phyloP scores from a whole-genome alignment of 2,329 filamentous ascomycete genomes.

The Fusarium sp. region DNA sequence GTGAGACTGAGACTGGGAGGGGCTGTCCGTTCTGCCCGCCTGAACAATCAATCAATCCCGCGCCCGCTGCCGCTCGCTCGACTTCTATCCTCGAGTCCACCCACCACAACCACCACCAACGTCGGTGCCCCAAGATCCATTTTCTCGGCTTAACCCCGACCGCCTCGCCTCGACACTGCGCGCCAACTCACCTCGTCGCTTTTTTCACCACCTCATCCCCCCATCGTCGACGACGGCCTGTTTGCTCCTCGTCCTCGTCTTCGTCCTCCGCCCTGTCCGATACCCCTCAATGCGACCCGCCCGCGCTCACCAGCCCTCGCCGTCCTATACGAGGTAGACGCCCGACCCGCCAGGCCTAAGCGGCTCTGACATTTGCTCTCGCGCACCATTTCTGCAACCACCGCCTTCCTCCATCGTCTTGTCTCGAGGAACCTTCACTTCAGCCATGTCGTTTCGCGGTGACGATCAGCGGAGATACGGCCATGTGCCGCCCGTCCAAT shows the following conservation, averaged over 20 bases:
- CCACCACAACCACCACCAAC: slow-evolving; percentile 21
- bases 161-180: slow-evolving; percentile 28
- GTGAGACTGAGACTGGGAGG: slow-evolving; percentile 27
- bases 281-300: slow-evolving; percentile 43
- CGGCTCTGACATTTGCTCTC: slow-evolving; percentile 32
- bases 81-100: slow-evolving; percentile 32
- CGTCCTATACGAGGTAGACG: slow-evolving; percentile 41
- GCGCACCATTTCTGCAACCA: slow-evolving; percentile 21
- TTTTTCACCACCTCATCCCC: not conserved
- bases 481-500: slow-evolving; percentile 71
- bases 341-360: slow-evolving; percentile 39
- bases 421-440: slow-evolving; percentile 10
- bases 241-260: slow-evolving; percentile 8
- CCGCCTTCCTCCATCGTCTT: slow-evolving; percentile 12
- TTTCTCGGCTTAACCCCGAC: slow-evolving; percentile 37
- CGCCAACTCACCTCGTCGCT: slow-evolving; percentile 20
- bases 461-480: slow-evolving; percentile 70
- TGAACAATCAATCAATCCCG: slow-evolving; percentile 29
- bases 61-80: slow-evolving; percentile 35
- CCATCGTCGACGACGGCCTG: slow-evolving; percentile 4
- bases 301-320: slow-evolving; percentile 33
- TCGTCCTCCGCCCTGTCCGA: slow-evolving; percentile 15
- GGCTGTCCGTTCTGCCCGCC: slow-evolving; percentile 25
- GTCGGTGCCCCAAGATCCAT: slow-evolving; percentile 28
- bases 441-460: slow-evolving; percentile 68